phyloP scores from a whole-genome alignment of 2,329 filamentous ascomycete genomes.

The Delphinella strobiligena region DNA sequence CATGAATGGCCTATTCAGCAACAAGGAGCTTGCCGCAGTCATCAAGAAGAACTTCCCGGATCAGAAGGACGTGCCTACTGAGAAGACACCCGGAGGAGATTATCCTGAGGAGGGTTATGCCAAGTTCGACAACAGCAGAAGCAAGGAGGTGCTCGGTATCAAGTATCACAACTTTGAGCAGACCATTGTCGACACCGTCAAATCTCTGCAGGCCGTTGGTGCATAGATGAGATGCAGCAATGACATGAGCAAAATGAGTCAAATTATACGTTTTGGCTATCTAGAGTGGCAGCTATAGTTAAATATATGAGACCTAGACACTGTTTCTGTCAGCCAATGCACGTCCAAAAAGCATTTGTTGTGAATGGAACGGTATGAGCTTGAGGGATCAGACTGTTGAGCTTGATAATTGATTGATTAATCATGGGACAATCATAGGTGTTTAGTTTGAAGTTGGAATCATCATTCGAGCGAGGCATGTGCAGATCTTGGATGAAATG shows the following conservation, averaged over 20 bases:
- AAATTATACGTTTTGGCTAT: constrained; percentile 3
- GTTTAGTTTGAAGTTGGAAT: constrained; percentile 24
- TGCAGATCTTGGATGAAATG: neutral
- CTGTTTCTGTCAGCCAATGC: constrained; percentile 3
- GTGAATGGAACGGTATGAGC: too few species aligned
- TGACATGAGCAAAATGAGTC: constrained; percentile 4
- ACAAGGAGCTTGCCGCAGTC: constrained; percentile 45
- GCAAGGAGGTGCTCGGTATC: constrained; percentile 45
- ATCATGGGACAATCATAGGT: constrained; percentile 25
- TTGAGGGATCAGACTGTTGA: constrained; percentile 39
- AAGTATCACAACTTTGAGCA: constrained; percentile 47
- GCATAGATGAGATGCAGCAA: constrained; percentile 20
- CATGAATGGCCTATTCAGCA: constrained; percentile 48
- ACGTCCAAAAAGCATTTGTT: too few species aligned
- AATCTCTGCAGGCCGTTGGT: constrained; percentile 46
- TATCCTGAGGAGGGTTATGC: constrained; percentile 39
- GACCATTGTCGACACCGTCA: constrained; percentile 50
- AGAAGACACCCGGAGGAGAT: constrained; percentile 28
- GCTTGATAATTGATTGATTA: constrained; percentile 33
- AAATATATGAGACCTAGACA: constrained; percentile 4
- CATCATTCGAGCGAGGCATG: constrained; percentile 15
- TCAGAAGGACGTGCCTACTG: constrained; percentile 37
- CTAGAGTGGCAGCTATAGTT: neutral
- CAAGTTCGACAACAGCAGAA: constrained; percentile 43
- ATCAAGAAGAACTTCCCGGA: constrained; percentile 45